These are phyloP conservation scores for Sphagnum fallax DNA, from an alignment of 228 moss, liverwort and hornwort species.

Conservation along the genomic window DNA sequence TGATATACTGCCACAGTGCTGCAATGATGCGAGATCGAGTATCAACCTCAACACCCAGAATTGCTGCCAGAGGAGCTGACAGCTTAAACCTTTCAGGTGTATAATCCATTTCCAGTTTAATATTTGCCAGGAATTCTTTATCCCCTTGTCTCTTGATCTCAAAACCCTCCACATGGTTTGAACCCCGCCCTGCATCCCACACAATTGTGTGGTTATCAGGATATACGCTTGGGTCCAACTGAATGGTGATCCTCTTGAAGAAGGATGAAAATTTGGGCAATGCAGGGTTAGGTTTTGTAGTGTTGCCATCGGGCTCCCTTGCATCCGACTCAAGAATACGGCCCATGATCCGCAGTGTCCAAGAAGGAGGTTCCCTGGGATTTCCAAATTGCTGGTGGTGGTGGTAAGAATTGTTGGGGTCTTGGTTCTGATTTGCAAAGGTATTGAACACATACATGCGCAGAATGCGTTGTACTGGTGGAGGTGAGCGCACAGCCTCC, in stretches of 20 bases:
- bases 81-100: constrained; percentile 7
- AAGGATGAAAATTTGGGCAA: constrained; percentile 38
- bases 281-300: constrained; percentile 16
- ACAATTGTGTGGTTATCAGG: constrained; percentile 42
- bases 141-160: constrained; percentile 55
- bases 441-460: constrained; percentile 55
- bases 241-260: constrained; percentile 39
- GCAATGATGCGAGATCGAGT: constrained; percentile 9
- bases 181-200: constrained; percentile 42
- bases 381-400: constrained; percentile 11
- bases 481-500: constrained; percentile 49
- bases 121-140: constrained; percentile 10
- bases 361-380: constrained; percentile 31
- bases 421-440: constrained; percentile 30
- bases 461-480: constrained; percentile 29
- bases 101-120: constrained; percentile 6
- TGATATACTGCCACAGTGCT: constrained; percentile 11
- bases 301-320: constrained; percentile 17
- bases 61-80: constrained; percentile 3
- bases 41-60: constrained; percentile 8
- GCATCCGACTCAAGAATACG: constrained; percentile 32
- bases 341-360: constrained; percentile 55
- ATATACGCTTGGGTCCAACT: constrained; percentile 43
- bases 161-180: constrained; percentile 39
- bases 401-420: constrained; percentile 17